Conservation (phyloP, 2,329 filamentous ascomycete species). For the Biscogniauxia marginata region DNA sequence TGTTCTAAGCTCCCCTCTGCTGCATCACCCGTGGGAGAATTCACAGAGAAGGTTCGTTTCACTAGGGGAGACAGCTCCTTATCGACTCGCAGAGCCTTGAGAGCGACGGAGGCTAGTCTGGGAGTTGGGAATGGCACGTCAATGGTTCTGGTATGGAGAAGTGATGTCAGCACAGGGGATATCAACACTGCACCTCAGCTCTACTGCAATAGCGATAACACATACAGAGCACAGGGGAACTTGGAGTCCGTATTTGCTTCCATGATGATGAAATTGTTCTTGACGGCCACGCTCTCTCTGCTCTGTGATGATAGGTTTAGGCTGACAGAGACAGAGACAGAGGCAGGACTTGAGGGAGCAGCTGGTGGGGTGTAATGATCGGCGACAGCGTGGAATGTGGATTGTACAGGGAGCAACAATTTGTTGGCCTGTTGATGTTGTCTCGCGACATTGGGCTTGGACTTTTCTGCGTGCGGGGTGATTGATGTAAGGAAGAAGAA, state of each 20-base stretch:
- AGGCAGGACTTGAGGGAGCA: neutral
- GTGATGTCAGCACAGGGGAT: slow-evolving; percentile 21
- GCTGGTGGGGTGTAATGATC: neutral
- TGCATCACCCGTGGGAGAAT: slow-evolving; percentile 25
- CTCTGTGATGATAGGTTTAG: neutral
- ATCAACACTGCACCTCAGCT: slow-evolving; percentile 3
- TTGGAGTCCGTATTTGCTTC: slow-evolving; percentile 41
- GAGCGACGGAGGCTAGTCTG: slow-evolving; percentile 74
- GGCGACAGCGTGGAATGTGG: slow-evolving; percentile 9
- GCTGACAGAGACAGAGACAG: no score
- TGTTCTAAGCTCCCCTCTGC: slow-evolving; percentile 27
- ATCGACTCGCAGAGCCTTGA: slow-evolving; percentile 78
- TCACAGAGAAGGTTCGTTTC: slow-evolving; percentile 64
- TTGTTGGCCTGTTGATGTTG: neutral
- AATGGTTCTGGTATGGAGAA: slow-evolving; percentile 56
- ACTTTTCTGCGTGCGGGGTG: slow-evolving; percentile 10
- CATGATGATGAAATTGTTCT: slow-evolving; percentile 34
- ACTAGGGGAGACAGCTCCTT: slow-evolving; percentile 86
- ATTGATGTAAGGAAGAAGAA: neutral
- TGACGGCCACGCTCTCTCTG: neutral
- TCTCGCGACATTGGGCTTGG: neutral
- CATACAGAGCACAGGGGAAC: slow-evolving; percentile 66
- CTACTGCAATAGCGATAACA: slow-evolving; percentile 12
- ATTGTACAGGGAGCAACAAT: slow-evolving; percentile 20
- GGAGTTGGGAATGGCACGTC: slow-evolving; percentile 78